Conservation (phyloP, 2,329 filamentous ascomycete species). For the Aspergillus caelatus region DNA sequence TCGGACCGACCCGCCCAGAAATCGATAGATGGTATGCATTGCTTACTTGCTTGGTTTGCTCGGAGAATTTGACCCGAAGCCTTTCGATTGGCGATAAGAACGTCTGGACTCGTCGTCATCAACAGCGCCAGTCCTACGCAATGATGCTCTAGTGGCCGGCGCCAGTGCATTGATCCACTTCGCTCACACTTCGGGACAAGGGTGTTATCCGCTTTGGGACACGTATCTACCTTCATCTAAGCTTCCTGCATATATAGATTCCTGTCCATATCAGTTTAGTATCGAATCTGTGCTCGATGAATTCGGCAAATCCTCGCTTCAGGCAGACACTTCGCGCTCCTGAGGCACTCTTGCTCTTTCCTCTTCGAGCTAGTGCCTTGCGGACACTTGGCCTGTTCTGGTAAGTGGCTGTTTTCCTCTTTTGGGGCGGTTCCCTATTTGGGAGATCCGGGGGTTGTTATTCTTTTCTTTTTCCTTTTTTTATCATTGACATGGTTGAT, state of each 20-base stretch:
- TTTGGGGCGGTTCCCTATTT: conserved; percentile 31
- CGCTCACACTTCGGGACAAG: neutral
- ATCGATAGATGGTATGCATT: conserved; percentile 5
- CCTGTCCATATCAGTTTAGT: conserved; percentile 1
- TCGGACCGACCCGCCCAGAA: conserved; percentile 3
- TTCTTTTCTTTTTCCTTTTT: conserved; percentile 20
- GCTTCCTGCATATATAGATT: conserved; percentile 2
- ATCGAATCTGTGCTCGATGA: neutral
- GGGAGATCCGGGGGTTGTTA: conserved; percentile 15
- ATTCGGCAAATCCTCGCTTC: conserved; percentile 1
- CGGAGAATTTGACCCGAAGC: conserved; percentile 3
- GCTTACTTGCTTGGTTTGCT: neutral
- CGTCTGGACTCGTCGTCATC: conserved; percentile 13
- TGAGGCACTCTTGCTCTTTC: conserved; percentile 19
- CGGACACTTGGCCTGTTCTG: conserved; percentile 27
- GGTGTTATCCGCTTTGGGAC: conserved; percentile 3
- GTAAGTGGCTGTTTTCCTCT: conserved; percentile 25
- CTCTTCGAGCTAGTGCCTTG: conserved; percentile 21
- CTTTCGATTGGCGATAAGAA: neutral
- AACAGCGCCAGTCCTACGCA: conserved; percentile 12
- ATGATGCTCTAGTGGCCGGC: conserved; percentile 7
- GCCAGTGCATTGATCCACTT: conserved; percentile 3
- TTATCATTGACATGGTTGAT: neutral
- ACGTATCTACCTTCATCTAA: neutral
- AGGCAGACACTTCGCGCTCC: conserved; percentile 11